phyloP scores from a whole-genome alignment of 257 asterid genomes.

The Asclepias syriaca region DNA sequence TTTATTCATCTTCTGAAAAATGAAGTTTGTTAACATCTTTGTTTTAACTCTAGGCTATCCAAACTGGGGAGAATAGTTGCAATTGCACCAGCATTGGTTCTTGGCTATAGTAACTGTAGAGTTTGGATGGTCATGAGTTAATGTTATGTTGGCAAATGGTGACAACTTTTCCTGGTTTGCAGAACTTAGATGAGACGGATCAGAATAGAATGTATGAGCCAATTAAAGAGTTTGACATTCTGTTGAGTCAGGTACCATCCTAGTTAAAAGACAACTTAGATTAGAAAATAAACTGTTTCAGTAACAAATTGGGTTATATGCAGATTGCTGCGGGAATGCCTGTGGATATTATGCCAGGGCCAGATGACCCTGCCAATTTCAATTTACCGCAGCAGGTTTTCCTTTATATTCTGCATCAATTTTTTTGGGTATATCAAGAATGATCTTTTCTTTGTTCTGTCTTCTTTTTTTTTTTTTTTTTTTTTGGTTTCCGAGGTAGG shows the following conservation, averaged over 20 bases:
- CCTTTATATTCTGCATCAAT: slow-evolving; percentile 16
- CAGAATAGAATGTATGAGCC: slow-evolving; percentile 75
- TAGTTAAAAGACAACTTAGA: not conserved
- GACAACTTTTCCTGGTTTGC: slow-evolving; percentile 20
- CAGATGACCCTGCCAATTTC: slow-evolving; percentile 80
- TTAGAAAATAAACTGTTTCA: not conserved
- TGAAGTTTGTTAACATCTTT: not conserved
- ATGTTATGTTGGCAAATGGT: not conserved
- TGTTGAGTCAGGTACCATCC: slow-evolving; percentile 66
- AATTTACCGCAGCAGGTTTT: slow-evolving; percentile 87
- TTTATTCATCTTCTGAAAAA: not conserved
- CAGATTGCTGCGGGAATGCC: slow-evolving; percentile 85
- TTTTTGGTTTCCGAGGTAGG: not conserved
- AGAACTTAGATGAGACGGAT: slow-evolving; percentile 76
- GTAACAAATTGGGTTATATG: slow-evolving; percentile 7
- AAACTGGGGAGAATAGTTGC: not conserved
- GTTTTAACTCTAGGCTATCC: slow-evolving; percentile 4
- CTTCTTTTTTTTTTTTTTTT: not conserved
- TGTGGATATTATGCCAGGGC: slow-evolving; percentile 90
- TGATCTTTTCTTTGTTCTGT: not conserved
- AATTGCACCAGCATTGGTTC: not conserved
- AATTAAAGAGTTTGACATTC: slow-evolving; percentile 85
- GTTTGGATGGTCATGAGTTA: not conserved
- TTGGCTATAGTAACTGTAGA: not conserved
- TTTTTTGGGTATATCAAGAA: not conserved